A percentile compares a stretch with the other conserved stretches of the same genome.
Conservation (phyloP, 257 asterid species). For the Nicotiana paniculata region DNA sequence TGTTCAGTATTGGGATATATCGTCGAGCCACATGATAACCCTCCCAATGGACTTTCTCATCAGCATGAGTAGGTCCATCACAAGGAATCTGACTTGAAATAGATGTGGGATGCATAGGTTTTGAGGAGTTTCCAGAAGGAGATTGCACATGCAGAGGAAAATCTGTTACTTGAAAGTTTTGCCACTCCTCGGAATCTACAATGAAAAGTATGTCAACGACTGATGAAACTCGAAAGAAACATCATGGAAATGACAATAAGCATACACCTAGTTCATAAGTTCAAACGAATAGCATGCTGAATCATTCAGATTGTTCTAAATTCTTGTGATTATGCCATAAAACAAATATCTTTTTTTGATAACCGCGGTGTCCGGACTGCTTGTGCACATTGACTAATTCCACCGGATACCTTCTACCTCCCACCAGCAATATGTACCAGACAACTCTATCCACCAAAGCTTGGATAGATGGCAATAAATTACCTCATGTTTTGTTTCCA, state of each 20-base stretch:
- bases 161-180: not conserved
- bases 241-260: too few relatives aligned
- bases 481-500: too few relatives aligned
- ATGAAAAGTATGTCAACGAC: not conserved
- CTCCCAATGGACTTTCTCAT: conserved; percentile 10
- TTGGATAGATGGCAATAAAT: too few relatives aligned
- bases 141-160: not conserved
- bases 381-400: too few relatives aligned
- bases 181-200: not conserved
- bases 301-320: not conserved
- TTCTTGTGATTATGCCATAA: not conserved
- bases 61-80: not conserved
- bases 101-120: not conserved
- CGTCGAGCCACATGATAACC: conserved; percentile 3
- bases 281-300: not conserved
- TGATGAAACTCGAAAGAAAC: not conserved
- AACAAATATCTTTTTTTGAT: too few relatives aligned
- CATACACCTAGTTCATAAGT: too few relatives aligned
- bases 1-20: conserved; percentile 6
- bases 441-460: too few relatives aligned
- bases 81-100: not conserved
- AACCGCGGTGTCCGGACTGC: too few relatives aligned
- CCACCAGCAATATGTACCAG: too few relatives aligned
- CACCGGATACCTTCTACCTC: too few relatives aligned
- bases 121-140: not conserved